Evolutionary conservation across 2,329 filamentous ascomycete species (phyloP).

Genomic region (Microcyclospora pomicola): DNA sequence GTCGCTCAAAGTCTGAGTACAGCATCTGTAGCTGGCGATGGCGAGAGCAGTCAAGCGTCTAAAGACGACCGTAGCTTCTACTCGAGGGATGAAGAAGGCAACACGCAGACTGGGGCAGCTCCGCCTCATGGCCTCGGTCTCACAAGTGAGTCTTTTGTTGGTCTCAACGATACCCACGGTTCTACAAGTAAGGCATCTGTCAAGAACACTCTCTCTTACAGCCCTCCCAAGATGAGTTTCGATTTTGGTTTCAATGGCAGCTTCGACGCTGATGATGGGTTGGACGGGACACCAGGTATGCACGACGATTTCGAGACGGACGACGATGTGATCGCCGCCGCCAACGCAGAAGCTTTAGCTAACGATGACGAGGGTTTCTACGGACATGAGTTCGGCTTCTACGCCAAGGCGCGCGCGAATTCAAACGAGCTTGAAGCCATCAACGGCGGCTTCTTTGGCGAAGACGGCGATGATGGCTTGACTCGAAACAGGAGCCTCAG

Average conservation of each 20-base stretch:
- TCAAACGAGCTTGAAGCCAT: conserved; percentile 42
- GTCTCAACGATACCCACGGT: conserved; percentile 5
- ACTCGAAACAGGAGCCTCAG: conserved; percentile 60
- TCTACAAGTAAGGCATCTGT: too few relatives aligned
- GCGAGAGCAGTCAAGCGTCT: conserved; percentile 11
- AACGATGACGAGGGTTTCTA: conserved; percentile 92
- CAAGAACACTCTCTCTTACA: conserved; percentile 10
- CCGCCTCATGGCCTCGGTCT: conserved; percentile 18
- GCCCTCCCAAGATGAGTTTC: conserved; percentile 19
- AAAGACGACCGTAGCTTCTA: conserved; percentile 8
- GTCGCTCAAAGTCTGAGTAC: neutral
- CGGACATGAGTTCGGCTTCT: conserved; percentile 93
- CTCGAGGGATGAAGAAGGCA: conserved; percentile 4
- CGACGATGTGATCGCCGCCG: conserved; percentile 83
- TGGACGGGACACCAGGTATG: conserved; percentile 28
- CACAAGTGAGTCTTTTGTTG: conserved; percentile 4
- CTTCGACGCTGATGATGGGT: conserved; percentile 37
- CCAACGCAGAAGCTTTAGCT: conserved; percentile 84
- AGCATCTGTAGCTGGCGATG: neutral
- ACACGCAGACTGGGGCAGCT: neutral
- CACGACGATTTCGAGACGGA: conserved; percentile 40
- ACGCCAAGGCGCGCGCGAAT: conserved; percentile 43
- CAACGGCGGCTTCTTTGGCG: conserved; percentile 81
- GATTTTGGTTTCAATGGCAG: conserved; percentile 28
- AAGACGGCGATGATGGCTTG: conserved; percentile 49